Conservation (phyloP, 2,329 filamentous ascomycete genomes). For the Daldinia eschscholtzii region DNA sequence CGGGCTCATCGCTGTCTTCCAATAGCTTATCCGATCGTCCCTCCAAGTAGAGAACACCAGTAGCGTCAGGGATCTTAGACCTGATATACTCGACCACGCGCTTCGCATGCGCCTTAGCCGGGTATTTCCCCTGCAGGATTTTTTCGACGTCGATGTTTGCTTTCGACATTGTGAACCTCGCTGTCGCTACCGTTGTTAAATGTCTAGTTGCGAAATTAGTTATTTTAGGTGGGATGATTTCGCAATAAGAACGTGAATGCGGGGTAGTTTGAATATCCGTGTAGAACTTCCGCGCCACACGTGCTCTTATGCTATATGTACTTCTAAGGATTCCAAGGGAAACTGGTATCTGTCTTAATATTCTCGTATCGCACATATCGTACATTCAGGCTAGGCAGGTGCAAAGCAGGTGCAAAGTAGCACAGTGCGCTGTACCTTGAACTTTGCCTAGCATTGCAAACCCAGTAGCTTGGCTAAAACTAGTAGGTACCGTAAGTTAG, state of each 20-base stretch:
- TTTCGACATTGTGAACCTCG: slow-evolving; percentile 46
- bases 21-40: slow-evolving; percentile 82
- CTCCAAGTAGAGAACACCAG: slow-evolving; percentile 88
- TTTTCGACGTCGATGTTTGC: slow-evolving; percentile 60
- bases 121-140: slow-evolving; percentile 75
- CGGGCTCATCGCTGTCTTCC: slow-evolving; percentile 89
- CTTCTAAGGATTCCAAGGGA: slow-evolving; percentile 10
- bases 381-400: slow-evolving; percentile 12
- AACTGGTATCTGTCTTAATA: slow-evolving; percentile 6
- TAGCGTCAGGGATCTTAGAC: slow-evolving; percentile 72
- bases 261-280: slow-evolving; percentile 45
- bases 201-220: slow-evolving; percentile 28
- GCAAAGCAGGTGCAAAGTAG: slow-evolving; percentile 10
- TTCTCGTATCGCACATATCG: slow-evolving; percentile 10
- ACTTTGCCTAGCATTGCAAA: background rate
- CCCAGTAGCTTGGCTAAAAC: background rate
- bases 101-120: slow-evolving; percentile 87
- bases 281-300: slow-evolving; percentile 27
- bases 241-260: slow-evolving; percentile 36
- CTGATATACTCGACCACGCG: slow-evolving; percentile 85
- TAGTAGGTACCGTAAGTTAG: background rate
- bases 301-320: slow-evolving; percentile 6
- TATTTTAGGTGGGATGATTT: slow-evolving; percentile 33
- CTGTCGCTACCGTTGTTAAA: slow-evolving; percentile 21
- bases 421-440: background rate